Evolutionary conservation across 345 rosid genomes (phyloP).

Genomic region (Tarenaya hassleriana): DNA sequence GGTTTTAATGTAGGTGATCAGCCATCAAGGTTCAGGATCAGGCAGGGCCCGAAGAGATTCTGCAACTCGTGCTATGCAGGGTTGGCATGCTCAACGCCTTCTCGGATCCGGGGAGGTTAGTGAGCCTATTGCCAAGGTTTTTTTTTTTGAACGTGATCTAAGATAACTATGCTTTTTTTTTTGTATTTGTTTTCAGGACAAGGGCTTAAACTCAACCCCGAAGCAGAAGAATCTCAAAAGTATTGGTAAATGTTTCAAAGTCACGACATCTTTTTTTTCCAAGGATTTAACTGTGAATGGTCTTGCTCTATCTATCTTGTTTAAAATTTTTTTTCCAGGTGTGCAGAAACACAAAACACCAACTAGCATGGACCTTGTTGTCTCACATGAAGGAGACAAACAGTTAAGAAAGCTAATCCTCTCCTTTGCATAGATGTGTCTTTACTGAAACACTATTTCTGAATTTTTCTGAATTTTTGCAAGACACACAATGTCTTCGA

Average conservation of each 20-base stretch:
- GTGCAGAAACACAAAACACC: slow-evolving; percentile 42
- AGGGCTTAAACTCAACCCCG: slow-evolving; percentile 37
- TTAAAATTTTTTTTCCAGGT: slow-evolving; percentile 39
- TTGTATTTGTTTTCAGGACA: slow-evolving; percentile 39
- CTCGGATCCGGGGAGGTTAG: slow-evolving; percentile 61
- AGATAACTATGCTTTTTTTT: slow-evolving; percentile 15
- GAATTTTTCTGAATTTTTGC: slow-evolving; percentile 1
- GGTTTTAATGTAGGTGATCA: slow-evolving; percentile 35
- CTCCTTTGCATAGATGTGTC: slow-evolving; percentile 15
- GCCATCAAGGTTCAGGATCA: slow-evolving; percentile 51
- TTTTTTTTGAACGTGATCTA: slow-evolving; percentile 1
- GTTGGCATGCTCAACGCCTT: slow-evolving; percentile 76
- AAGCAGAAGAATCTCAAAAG: slow-evolving; percentile 67
- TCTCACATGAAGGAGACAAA: slow-evolving; percentile 35
- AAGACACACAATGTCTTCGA: too few relatives aligned
- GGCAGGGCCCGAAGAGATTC: slow-evolving; percentile 71
- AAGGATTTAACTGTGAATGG: slow-evolving; percentile 7
- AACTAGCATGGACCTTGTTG: slow-evolving; percentile 35
- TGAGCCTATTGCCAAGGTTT: slow-evolving; percentile 45
- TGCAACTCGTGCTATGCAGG: slow-evolving; percentile 89
- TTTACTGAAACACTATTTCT: neutral
- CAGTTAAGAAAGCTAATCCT: slow-evolving; percentile 46
- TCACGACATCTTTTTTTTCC: slow-evolving; percentile 15
- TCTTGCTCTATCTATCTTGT: slow-evolving; percentile 17
- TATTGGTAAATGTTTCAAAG: slow-evolving; percentile 41